Evolutionary conservation across 2,329 filamentous ascomycete species (phyloP).

Genomic region (Parastagonospora nodorum): DNA sequence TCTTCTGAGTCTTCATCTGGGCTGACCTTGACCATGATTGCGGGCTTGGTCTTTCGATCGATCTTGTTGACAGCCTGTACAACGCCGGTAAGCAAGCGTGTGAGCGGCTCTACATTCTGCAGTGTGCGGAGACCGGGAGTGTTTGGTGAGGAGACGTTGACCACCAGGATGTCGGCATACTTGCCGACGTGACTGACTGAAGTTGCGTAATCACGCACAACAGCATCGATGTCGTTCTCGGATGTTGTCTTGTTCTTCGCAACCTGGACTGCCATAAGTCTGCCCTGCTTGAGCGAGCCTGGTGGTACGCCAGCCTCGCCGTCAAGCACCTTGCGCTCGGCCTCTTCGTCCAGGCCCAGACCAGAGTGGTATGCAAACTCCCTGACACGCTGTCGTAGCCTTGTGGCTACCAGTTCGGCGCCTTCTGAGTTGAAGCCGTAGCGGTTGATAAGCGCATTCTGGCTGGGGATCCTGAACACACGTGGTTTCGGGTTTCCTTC

Average conservation of each 20-base stretch:
- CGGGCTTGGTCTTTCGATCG: conserved; percentile 72
- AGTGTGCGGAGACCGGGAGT: conserved; percentile 88
- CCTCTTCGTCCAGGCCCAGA: conserved; percentile 64
- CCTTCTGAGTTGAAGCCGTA: conserved; percentile 94
- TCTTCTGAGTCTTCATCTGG: conserved; percentile 88
- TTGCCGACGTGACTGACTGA: conserved; percentile 81
- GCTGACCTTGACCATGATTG: conserved; percentile 97
- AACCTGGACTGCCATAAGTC: conserved; percentile 85
- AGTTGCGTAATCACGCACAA: conserved; percentile 81
- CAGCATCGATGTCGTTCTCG: conserved; percentile 80
- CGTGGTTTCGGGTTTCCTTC: conserved; percentile 85
- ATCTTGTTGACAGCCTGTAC: conserved; percentile 75
- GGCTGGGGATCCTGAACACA: conserved; percentile 81
- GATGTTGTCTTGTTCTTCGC: conserved; percentile 96
- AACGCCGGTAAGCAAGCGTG: conserved; percentile 78
- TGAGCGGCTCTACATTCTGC: conserved; percentile 83
- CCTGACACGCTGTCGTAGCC: conserved; percentile 76
- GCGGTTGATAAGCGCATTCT: conserved; percentile 90
- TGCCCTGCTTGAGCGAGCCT: conserved; percentile 76
- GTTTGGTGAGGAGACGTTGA: conserved; percentile 97
- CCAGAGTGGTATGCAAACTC: conserved; percentile 75
- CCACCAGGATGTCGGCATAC: conserved; percentile 95
- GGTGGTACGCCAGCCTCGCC: conserved; percentile 78
- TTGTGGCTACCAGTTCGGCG: conserved; percentile 81
- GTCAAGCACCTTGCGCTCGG: conserved; percentile 75